Evolutionary conservation across 2,329 filamentous ascomycete genomes (phyloP), one percentile per base, ranked within the genome.

Genomic region (Aureobasidium sp.): DNA sequence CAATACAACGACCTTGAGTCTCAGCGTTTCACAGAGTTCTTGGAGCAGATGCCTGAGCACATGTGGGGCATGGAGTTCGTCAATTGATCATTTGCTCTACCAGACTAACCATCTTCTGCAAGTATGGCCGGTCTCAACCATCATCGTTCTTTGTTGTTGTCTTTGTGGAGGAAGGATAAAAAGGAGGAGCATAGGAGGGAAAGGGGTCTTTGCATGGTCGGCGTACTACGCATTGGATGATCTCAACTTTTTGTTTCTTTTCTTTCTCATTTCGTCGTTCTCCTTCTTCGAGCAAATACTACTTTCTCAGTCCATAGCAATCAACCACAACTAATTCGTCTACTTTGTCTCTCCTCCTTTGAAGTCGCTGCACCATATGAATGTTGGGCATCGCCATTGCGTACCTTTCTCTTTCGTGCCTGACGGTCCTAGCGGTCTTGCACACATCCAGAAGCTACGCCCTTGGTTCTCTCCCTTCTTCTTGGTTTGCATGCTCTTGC

Each of bases 331-430:
- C 29, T 57, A 57, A 29, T 37, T 8, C 13, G 27, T 16, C 25
- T 39, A 32, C 21, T 36, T 49, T 25, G 27, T 34, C 15, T 50
- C 44, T n/a, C 44, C 65, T 61, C 70, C 71, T 70, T 81, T 84
- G 84, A 81, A 86, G 69, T 86, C 84, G 67, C 80, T 86, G 48
- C 77, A 80, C 84, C 84, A 87, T 48, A 86, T 91, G 68, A 97
- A 97, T 0, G 91, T 96, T 2, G 82, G 79, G 73, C 93, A 97
- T 47, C 90, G 84, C 90, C 92, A 97, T 70, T 94, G 82, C 0
- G 91, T 91, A 2, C 86, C 88, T 63, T 80, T 88, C 74, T 96
- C 92, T 72, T 94, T 94, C 67, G 88, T 84, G 0, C 91, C 94
- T 29, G 87, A 89, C 1, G 91, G 91, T 0, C 91, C 93, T 2